Evolutionary conservation across 1,139 yeast genomes (phyloP).

Genomic region (Taphrina flavorubra): DNA sequence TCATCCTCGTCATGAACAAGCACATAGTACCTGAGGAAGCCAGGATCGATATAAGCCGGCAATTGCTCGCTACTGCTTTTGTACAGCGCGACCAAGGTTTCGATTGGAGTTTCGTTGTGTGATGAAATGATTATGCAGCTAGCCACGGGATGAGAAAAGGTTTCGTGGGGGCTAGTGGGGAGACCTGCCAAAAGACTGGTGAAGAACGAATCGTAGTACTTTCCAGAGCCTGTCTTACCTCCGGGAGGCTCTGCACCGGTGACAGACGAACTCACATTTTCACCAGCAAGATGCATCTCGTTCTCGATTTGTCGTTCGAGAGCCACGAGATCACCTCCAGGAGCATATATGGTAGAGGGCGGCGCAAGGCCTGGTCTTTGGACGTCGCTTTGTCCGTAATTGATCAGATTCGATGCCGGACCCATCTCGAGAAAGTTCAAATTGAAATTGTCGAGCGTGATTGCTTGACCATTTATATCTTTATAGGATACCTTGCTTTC

Average conservation of each 20-base stretch:
- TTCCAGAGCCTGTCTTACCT: constrained; percentile 1
- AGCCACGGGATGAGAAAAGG: constrained; percentile 86
- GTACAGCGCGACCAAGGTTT: constrained; percentile 54
- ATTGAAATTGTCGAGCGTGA: constrained; percentile 50
- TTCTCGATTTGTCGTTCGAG: constrained; percentile 38
- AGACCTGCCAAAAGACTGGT: constrained; percentile 68
- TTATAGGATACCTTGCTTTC: constrained; percentile 55
- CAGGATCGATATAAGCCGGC: constrained; percentile 52
- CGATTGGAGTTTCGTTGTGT: constrained; percentile 58
- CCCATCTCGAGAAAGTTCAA: constrained; percentile 49
- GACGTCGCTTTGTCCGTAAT: constrained; percentile 24
- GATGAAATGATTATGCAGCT: constrained; percentile 71
- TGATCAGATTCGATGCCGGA: constrained; percentile 33
- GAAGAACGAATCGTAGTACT: constrained; percentile 51
- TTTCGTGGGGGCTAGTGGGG: constrained; percentile 77
- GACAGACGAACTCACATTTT: constrained; percentile 5
- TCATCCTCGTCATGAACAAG: constrained; percentile 53
- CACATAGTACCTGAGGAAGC: constrained; percentile 53
- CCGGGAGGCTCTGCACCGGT: neutral
- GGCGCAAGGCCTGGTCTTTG: constrained; percentile 28
- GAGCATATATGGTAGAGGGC: constrained; percentile 4
- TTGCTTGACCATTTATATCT: constrained; percentile 50
- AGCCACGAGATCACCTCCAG: constrained; percentile 36
- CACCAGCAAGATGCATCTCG: constrained; percentile 33
- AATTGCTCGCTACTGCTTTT: constrained; percentile 50